phyloP scores from a whole-genome alignment of 2,329 filamentous ascomycete species.

The Verticillium tricorpus region DNA sequence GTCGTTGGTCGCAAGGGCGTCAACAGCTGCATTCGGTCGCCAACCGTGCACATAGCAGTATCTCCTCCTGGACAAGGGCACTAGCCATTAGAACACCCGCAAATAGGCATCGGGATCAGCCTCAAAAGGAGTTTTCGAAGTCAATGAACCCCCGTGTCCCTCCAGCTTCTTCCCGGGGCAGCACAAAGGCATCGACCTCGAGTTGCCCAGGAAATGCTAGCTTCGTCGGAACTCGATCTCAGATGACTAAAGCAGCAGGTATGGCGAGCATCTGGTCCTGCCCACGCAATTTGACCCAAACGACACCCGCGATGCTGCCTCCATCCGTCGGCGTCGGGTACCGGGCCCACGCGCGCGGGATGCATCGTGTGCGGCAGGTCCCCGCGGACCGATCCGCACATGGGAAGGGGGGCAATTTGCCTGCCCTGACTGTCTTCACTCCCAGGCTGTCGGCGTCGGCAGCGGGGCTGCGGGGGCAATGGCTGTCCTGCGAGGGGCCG shows the following conservation, averaged over 20 bases:
- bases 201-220: neutral
- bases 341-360: neutral
- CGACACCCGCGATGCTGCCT: neutral
- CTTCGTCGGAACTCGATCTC: neutral
- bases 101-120: neutral
- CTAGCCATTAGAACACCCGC: neutral
- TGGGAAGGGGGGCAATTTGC: neutral
- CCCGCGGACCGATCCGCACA: neutral
- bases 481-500: neutral
- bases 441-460: neutral
- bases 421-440: neutral
- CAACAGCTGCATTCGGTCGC: neutral
- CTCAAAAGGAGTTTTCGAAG: neutral
- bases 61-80: neutral
- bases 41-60: no score
- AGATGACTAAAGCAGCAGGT: neutral
- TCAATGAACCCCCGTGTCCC: neutral
- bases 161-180: neutral
- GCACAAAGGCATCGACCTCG: neutral
- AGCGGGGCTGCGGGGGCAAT: neutral
- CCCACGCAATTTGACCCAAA: neutral
- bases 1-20: neutral
- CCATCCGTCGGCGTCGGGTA: neutral
- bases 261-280: neutral
- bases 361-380: neutral